A percentile compares a stretch with the other conserved stretches of the same genome.
Conservation (phyloP, 2,329 filamentous ascomycete species). For the Ceratocystiopsis sp. region DNA sequence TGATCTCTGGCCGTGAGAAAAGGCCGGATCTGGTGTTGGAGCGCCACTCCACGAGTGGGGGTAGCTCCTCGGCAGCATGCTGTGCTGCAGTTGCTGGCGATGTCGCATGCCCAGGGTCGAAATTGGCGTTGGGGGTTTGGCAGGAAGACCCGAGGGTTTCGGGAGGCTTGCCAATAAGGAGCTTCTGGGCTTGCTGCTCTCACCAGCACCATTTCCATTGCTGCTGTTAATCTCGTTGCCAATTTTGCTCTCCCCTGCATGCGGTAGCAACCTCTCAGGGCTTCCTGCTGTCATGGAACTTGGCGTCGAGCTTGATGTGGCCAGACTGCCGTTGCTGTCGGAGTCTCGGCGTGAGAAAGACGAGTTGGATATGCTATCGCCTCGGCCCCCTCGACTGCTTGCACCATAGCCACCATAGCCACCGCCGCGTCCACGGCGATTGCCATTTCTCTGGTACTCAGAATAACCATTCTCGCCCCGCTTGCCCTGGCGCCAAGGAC, state of each 20-base stretch:
- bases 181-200: not conserved
- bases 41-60: not conserved
- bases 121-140: slow-evolving; percentile 8
- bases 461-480: too few relatives aligned
- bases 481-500: too few relatives aligned
- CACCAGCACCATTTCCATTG: not conserved
- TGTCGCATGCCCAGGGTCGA: slow-evolving; percentile 1
- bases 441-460: too few relatives aligned
- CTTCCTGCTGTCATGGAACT: not conserved
- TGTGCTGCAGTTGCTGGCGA: not conserved
- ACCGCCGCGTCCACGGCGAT: too few relatives aligned
- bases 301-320: not conserved
- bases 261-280: too few relatives aligned
- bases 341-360: too few relatives aligned
- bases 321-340: too few relatives aligned
- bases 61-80: not conserved
- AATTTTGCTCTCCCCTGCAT: not conserved
- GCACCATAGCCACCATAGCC: too few relatives aligned
- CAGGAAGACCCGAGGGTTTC: slow-evolving; percentile 3
- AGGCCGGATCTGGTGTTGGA: not conserved
- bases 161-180: not conserved
- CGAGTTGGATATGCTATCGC: too few relatives aligned
- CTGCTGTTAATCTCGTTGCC: not conserved
- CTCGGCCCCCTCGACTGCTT: too few relatives aligned
- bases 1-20: not conserved